Conservation (phyloP, 805 yeast genomes). For the Groenewaldozyma salmanticensis region DNA sequence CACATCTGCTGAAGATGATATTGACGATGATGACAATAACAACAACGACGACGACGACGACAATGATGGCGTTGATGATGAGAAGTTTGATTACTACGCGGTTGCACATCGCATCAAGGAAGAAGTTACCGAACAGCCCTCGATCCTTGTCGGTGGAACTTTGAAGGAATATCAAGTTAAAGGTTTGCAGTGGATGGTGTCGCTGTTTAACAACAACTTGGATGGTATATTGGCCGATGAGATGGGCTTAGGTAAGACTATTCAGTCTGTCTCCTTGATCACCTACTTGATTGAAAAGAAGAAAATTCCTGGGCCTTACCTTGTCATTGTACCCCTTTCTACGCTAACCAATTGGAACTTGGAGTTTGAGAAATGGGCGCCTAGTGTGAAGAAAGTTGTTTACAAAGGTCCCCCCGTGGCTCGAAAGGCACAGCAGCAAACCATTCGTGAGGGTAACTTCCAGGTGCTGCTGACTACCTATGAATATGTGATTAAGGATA, state of each 20-base stretch:
- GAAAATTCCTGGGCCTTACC: conserved; percentile 69
- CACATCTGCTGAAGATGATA: conserved; percentile 21
- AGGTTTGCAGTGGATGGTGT: conserved; percentile 98
- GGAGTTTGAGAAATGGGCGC: conserved; percentile 98
- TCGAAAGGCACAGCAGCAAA: conserved; percentile 65
- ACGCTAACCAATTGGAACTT: conserved; percentile 93
- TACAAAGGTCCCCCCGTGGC: conserved; percentile 90
- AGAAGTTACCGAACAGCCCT: conserved; percentile 69
- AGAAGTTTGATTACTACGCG: conserved; percentile 74
- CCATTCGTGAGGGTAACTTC: conserved; percentile 69
- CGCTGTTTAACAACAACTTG: conserved; percentile 81
- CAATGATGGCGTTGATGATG: conserved; percentile 36
- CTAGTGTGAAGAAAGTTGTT: conserved; percentile 66
- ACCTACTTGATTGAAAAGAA: conserved; percentile 76
- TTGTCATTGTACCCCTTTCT: conserved; percentile 89
- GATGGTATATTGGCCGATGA: conserved; percentile 97
- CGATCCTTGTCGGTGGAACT: conserved; percentile 79
- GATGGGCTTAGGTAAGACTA: conserved; percentile 97
- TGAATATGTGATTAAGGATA: conserved; percentile 89
- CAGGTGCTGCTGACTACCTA: conserved; percentile 87
- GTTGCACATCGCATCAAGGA: conserved; percentile 89
- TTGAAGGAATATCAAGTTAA: conserved; percentile 88
- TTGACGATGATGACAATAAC: conserved; percentile 35
- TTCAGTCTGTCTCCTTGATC: conserved; percentile 81
- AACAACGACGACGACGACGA: conserved; percentile 49